These are phyloP conservation scores for Mortierella sp. DNA, from an alignment of 371 early-diverging fungal species.

Conservation along the genomic window DNA sequence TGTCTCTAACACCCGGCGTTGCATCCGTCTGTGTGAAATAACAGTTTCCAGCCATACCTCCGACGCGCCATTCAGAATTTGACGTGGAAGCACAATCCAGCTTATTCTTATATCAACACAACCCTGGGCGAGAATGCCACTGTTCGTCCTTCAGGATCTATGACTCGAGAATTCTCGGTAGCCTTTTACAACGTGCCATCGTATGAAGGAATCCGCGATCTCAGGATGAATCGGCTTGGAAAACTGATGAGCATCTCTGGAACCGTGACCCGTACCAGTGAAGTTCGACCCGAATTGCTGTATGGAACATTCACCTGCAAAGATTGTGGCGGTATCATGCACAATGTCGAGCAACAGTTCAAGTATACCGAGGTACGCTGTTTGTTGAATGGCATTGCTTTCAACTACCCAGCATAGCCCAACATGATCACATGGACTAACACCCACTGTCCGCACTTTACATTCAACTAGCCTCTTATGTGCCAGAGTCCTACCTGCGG, in stretches of 20 bases:
- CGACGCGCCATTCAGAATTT: conserved; percentile 85
- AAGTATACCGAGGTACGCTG: conserved; percentile 90
- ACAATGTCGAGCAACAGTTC: conserved; percentile 95
- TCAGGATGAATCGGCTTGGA: conserved; percentile 90
- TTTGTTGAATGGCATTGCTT: neutral
- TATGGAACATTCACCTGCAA: conserved; percentile 94
- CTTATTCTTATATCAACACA: conserved; percentile 64
- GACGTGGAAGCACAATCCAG: conserved; percentile 72
- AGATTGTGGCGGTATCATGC: conserved; percentile 87
- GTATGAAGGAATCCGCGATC: conserved; percentile 81
- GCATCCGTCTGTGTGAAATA: neutral
- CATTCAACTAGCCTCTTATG: conserved; percentile 77
- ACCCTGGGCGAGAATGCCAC: conserved; percentile 31
- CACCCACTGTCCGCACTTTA: too few relatives aligned
- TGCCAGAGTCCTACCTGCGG: conserved; percentile 91
- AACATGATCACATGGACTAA: too few relatives aligned
- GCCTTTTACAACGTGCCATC: conserved; percentile 80
- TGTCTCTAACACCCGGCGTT: neutral
- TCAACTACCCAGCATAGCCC: too few relatives aligned
- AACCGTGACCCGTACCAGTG: conserved; percentile 98
- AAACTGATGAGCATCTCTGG: conserved; percentile 90
- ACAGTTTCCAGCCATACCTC: conserved; percentile 88
- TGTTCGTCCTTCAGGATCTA: conserved; percentile 32
- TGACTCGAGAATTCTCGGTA: conserved; percentile 77
- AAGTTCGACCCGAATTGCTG: conserved; percentile 97